Evolutionary conservation across 2,329 filamentous ascomycete genomes (phyloP), one percentile per base, ranked within the genome.

Genomic region (Colletotrichum sp.): DNA sequence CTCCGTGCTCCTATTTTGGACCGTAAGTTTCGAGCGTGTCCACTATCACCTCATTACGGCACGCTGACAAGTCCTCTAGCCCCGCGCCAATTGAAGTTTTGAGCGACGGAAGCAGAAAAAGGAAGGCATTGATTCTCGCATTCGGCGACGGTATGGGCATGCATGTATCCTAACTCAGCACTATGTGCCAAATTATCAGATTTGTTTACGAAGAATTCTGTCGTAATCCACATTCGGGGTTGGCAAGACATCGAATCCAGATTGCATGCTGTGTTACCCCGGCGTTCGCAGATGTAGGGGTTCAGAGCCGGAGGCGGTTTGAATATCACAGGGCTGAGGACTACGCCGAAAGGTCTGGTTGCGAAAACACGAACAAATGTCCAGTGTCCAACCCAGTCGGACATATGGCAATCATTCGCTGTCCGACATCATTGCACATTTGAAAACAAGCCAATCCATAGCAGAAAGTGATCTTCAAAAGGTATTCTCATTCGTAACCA

Each of bases 1-100:
- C 85, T 99, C 71, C 95, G 95, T 39, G 91, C 92, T 74, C 96
- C 93, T 39, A 93, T 93, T 80, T 88, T 98, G 75, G 94, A 95
- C 78, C 93, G 96, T 98, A 88, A 90, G 95, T 91, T 10, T 18
- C n/a, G 60, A 24, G 18, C 26, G 6, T 13, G 10, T 30, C 57
- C 15, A n/a, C 3, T 18, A 15, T 8, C 18, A 15, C 15, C 9
- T n/a, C 6, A 72, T 71, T 49, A 60, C 28, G 16, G 13, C 26
- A 83, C 60, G 16, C 65, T 68, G 30, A 68, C 18, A 24, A 26
- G 24, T 52, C 6, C 66, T 8, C 15, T 16, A 90, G 89, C 89
- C 77, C 89, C 89, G 24, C 89, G 88, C 75, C 88, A 84, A 55
- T 84, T 91, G 71, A 90, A 88, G 79, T 89, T 88, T 68, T 89